Base-by-base conservation (phyloP, 1,139 yeast species). In the Hemisphaericaspora xylofermentans region DNA sequence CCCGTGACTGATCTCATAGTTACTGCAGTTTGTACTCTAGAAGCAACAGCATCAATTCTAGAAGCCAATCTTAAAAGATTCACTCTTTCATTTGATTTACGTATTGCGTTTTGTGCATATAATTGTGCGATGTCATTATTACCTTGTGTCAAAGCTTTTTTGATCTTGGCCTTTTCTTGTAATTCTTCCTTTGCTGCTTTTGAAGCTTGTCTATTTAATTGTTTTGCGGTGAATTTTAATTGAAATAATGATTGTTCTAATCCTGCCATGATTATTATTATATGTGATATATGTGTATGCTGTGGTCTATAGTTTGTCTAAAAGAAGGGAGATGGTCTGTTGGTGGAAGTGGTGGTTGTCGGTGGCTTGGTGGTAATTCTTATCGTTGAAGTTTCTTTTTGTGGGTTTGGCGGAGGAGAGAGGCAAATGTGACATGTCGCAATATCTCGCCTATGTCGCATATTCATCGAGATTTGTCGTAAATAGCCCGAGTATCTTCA, bases 1-100 rank as follows among this genome's bases (percentile, higher is more conserved):
- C 94, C 93, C 0, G 96, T 88, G 6, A 93, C 96, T 39, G 86
- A 80, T 51, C 96, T 75, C 98, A 93, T 93, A 0, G 98, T 91
- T 4, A 91, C 97, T 0, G 98, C 98, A 0, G 98, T 94, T 56
- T 93, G 98, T 2, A 94, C 96, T 44, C 98, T 68, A 8, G 95
- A 84, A 0, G 98, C 96, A 22, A 94, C 98, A 0, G 98, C 94
- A 62, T 94, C 99, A 26, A 94, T 88, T 43, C 98, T 68, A 0
- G 96, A 87, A 0, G 97, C 86, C 45, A 94, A 71, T 50, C 94
- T 75, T 41, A 94, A 70, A 46, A 94, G 66, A 57, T 86, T 93
- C 35, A 93, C 73, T 48, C 95, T 71, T 62, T 94, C 99, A 51
- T 88, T 87, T 39, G 87, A 77, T 63, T 94, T 94, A 43, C 98